Evolutionary conservation across 805 yeast species (phyloP).

Genomic region (Saccharomyces jurei): DNA sequence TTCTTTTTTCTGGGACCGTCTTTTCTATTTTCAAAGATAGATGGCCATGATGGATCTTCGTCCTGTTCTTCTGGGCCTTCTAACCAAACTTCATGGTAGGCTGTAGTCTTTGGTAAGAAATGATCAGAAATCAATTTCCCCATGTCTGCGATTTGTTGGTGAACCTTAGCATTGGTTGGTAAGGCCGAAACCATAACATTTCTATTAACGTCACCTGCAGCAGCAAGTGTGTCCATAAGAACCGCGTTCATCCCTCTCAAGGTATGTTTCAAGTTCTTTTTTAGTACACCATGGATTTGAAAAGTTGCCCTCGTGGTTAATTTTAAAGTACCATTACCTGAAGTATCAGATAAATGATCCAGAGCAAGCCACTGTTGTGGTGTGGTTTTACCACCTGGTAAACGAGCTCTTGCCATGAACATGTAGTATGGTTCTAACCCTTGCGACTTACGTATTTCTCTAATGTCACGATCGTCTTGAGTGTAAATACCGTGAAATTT

Average conservation of each 20-base stretch:
- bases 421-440: slow-evolving; percentile 93
- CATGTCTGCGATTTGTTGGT: slow-evolving; percentile 57
- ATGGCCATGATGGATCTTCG: slow-evolving; percentile 51
- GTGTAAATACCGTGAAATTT: slow-evolving; percentile 97
- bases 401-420: slow-evolving; percentile 93
- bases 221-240: slow-evolving; percentile 89
- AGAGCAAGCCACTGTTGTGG: slow-evolving; percentile 84
- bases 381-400: slow-evolving; percentile 86
- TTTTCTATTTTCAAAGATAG: slow-evolving; percentile 54
- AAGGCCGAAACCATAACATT: slow-evolving; percentile 90
- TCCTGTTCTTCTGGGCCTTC: slow-evolving; percentile 75
- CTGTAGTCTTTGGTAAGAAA: slow-evolving; percentile 83
- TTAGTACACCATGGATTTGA: slow-evolving; percentile 91
- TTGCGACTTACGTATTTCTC: slow-evolving; percentile 86
- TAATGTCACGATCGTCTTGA: slow-evolving; percentile 96
- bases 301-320: slow-evolving; percentile 94
- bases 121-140: slow-evolving; percentile 69
- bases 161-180: slow-evolving; percentile 77
- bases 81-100: slow-evolving; percentile 95
- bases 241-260: slow-evolving; percentile 89
- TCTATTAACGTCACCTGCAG: slow-evolving; percentile 97
- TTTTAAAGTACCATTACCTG: slow-evolving; percentile 91
- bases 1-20: slow-evolving; percentile 77
- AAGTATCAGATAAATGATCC: slow-evolving; percentile 69
- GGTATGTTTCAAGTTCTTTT: slow-evolving; percentile 80